Evolutionary conservation across 1,284 basidiomycete species (phyloP), one percentile per base, ranked within the genome.

Genomic region (Somion occarium): DNA sequence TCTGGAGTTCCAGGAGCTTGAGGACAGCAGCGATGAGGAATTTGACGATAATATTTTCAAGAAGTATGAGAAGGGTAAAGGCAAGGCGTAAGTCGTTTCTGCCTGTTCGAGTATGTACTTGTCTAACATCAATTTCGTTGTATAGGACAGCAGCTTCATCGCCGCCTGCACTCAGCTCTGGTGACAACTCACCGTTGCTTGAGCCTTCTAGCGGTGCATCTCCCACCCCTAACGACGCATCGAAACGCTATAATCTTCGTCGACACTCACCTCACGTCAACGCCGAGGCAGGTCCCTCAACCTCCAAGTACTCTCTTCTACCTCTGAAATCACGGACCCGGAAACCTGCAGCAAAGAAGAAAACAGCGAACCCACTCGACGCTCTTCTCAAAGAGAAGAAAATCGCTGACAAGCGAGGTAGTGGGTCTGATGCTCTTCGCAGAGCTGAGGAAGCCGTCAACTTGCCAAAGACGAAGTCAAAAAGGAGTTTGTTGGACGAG

Each of bases 1-100:
- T 56, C 20, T 62, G 54, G 25, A 46, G 19, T 53, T 60, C 34
- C 56, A 65, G 37, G 62, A 72, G 47, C 69, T 80, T 57, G 66
- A 68, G 18, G 77, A 80, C 12, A 49, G 37, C 48, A 79, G 80
- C 49, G 78, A 80, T 3, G 78, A 74, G 2, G 75, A 76, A 26
- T 26, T 30, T 38, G 42, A 48, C 22, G 44, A 45, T 24, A 24
- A 23, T 22, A 34, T 34, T 34, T 34, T 34, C 30, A 34, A 44
- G 15, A 46, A n/a, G 19, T 7, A 34, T 7, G 30, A 23, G 9
- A 50, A 50, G 26, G 49, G 42, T 22, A 44, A 50, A 26, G 42
- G 19, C 2, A 50, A 44, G 37, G 42, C 5, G 49, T 50, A 24
- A 1, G 49, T 34, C 9, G 18, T 41, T n/a, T n/a, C n/a, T n/a